Evolutionary conservation across 176 grass and related monocot genomes (phyloP).

Genomic region (Avena eriantha): DNA sequence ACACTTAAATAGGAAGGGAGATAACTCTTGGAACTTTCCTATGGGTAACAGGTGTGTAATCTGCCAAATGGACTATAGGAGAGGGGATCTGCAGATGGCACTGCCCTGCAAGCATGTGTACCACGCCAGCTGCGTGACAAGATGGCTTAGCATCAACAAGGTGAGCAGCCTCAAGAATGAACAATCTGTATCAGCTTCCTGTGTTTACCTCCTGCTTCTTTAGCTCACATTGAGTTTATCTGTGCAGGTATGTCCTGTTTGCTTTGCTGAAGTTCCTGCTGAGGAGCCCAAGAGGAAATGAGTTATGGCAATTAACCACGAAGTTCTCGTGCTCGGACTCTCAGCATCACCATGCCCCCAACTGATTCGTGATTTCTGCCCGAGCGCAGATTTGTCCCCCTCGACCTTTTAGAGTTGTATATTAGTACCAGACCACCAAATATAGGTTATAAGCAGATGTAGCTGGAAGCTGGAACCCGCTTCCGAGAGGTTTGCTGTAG

Average conservation of each 20-base stretch:
- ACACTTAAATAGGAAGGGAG: constrained; percentile 27
- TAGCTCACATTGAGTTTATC: constrained; percentile 19
- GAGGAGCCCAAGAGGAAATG: constrained; percentile 62
- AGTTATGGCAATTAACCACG: constrained; percentile 39
- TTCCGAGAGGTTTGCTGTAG: constrained; percentile 59
- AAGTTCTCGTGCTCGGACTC: constrained; percentile 26
- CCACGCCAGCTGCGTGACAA: constrained; percentile 80
- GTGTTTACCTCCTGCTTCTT: background rate
- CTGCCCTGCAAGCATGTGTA: constrained; percentile 96
- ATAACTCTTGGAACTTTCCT: constrained; percentile 26
- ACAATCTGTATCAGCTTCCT: background rate
- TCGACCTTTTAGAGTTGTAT: constrained; percentile 49
- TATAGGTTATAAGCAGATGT: constrained; percentile 75
- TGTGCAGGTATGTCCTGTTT: constrained; percentile 86
- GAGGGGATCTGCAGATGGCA: constrained; percentile 90
- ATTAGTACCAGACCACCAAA: constrained; percentile 68
- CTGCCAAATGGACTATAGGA: constrained; percentile 96
- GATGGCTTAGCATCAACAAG: constrained; percentile 98
- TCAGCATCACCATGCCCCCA: background rate
- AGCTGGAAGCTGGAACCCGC: constrained; percentile 43
- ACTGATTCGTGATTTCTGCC: constrained; percentile 34
- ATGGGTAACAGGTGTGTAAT: constrained; percentile 76
- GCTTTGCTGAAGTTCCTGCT: constrained; percentile 75
- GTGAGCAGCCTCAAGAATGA: constrained; percentile 38
- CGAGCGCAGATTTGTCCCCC: constrained; percentile 40